Percentiles rank a stretch among this genome's conserved stretches.
phyloP scores from a whole-genome alignment of 2,329 filamentous ascomycete species.

The Pseudogymnoascus sp. region DNA sequence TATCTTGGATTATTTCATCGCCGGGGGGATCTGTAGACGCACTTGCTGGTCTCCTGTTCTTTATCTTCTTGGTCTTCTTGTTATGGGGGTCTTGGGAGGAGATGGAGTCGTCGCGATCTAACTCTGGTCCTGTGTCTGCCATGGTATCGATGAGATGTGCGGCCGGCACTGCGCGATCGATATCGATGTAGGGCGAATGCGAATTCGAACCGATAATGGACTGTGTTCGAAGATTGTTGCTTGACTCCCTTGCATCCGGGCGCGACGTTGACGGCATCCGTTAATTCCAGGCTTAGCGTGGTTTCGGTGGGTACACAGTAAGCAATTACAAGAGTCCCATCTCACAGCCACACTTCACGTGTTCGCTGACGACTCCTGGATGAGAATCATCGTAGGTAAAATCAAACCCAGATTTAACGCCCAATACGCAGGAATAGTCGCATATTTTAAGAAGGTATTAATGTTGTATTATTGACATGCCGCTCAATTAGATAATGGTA shows the following conservation, averaged over 20 bases:
- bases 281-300: conserved; percentile 9
- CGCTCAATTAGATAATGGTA: neutral
- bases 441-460: neutral
- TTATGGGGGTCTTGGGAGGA: conserved; percentile 44
- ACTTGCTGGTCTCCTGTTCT: conserved; percentile 90
- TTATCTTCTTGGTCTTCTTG: conserved; percentile 66
- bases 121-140: conserved; percentile 22
- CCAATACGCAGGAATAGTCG: neutral
- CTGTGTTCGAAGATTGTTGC: neutral
- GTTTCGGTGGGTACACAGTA: conserved; percentile 5
- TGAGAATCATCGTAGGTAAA: neutral
- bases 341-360: conserved; percentile 5
- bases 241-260: neutral
- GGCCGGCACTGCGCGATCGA: conserved; percentile 3
- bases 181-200: neutral
- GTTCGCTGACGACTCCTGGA: neutral
- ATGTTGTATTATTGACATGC: neutral
- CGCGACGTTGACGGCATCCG: conserved; percentile 8
- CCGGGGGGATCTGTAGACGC: conserved; percentile 24
- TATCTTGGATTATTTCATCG: conserved; percentile 16
- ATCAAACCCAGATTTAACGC: neutral
- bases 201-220: neutral
- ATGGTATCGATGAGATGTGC: conserved; percentile 15
- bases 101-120: conserved; percentile 40
- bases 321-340: conserved; percentile 3